Base-by-base conservation (phyloP, 2,329 filamentous ascomycete species). In the Zopfia rhizophila region DNA sequence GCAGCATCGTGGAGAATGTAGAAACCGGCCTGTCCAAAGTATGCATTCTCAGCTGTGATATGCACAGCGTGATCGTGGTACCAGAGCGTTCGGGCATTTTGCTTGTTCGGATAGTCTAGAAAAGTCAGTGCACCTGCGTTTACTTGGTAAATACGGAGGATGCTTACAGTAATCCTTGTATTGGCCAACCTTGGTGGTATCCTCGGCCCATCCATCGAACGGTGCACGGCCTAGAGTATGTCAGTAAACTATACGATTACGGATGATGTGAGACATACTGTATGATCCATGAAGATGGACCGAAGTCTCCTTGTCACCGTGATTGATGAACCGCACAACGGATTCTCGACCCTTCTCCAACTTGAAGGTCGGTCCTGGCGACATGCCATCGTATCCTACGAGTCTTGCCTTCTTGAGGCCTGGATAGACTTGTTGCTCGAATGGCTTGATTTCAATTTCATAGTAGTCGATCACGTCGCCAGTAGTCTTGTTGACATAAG, bases 271-370 rank as follows among this genome's bases (percentile, higher is more conserved):
- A 30, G 10, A 38, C 36, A 28, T 49, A 43, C 58, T 63, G 31
- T 75, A 79, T 3, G 78, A 82, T 2, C 82, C 81, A 55, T 84
- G 82, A 18, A 84, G 72, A 65, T 84, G 82, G 13, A 83, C 76
- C 2, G 78, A 76, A 30, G 75, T 75, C n/a, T 74, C 71, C 7
- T 66, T 63, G 8, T 66, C 61, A 3, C 72, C 75, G n/a, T 78
- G 75, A 63, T 84, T 84, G 53, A 80, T 70, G 53, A 83, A 78
- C 16, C 82, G 75, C 6, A 84, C 78, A 5, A 84, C 74, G 4
- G 75, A 74, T 65, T 84, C 79, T 5, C 73, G 73, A 3, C 78
- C 80, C 40, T 68, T 72, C 6, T 74, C 66, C 41, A 82, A 72
- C 14, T 75, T 65, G 54, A 82, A 78, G 2, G 79, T 83, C 7